Evolutionary conservation across 2,329 filamentous ascomycete genomes (phyloP).

Genomic region (Magnaporthales sp.): DNA sequence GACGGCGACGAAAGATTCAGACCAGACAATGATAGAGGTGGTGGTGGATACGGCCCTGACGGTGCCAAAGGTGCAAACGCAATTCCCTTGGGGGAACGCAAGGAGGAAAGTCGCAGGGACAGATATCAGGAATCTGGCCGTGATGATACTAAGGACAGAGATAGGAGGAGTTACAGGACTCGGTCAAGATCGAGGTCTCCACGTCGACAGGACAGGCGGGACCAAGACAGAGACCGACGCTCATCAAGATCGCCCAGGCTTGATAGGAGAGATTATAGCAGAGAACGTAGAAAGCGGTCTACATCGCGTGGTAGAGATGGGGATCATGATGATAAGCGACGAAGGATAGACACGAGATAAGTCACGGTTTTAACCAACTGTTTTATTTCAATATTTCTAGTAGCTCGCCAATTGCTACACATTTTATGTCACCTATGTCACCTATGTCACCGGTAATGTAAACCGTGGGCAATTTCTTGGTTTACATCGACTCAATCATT

Average conservation of each 20-base stretch:
- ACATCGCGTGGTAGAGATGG: constrained; percentile 44
- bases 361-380: too few species aligned
- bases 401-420: too few species aligned
- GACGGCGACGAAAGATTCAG: constrained; percentile 56
- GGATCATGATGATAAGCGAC: constrained; percentile 48
- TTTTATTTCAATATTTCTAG: too few species aligned
- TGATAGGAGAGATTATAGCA: constrained; percentile 32
- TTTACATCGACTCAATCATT: too few species aligned
- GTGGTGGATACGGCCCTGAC: constrained; percentile 29
- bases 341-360: constrained; percentile 35
- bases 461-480: too few species aligned
- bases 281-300: constrained; percentile 46
- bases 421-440: too few species aligned
- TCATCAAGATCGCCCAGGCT: constrained; percentile 26
- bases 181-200: constrained; percentile 37
- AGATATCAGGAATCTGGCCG: constrained; percentile 12
- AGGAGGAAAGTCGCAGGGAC: constrained; percentile 19
- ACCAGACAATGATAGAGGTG: constrained; percentile 46
- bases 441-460: too few species aligned
- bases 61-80: constrained; percentile 58
- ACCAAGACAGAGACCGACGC: neutral
- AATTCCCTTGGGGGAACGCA: constrained; percentile 58
- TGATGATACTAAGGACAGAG: constrained; percentile 15
- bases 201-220: neutral
- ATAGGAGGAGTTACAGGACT: constrained; percentile 20